Percentiles rank a stretch among this genome's conserved stretches.
Evolutionary conservation across 2,329 filamentous ascomycete genomes (phyloP).

Genomic region (Penicillium occitanis): DNA sequence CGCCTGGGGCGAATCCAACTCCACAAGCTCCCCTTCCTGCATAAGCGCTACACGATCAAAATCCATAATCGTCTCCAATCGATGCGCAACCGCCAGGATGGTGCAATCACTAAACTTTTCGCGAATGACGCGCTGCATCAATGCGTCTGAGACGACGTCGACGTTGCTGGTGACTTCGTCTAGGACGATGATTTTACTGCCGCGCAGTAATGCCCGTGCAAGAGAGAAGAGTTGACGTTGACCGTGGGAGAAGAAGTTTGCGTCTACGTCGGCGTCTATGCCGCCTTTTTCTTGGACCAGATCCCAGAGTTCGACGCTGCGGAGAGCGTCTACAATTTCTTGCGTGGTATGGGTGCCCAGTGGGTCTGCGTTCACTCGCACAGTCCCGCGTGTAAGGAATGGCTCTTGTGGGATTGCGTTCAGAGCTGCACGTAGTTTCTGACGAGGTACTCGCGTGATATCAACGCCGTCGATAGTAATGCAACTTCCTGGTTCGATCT

Average conservation of each 20-base stretch:
- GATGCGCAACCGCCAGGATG: conserved; percentile 58
- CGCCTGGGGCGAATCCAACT: conserved; percentile 37
- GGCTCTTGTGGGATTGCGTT: conserved; percentile 48
- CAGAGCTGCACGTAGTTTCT: conserved; percentile 42
- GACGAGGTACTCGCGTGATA: conserved; percentile 39
- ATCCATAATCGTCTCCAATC: conserved; percentile 49
- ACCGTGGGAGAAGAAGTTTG: conserved; percentile 55
- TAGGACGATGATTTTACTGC: conserved; percentile 45
- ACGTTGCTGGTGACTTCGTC: conserved; percentile 49
- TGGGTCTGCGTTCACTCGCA: conserved; percentile 44
- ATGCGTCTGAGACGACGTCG: conserved; percentile 57
- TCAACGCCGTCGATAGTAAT: conserved; percentile 48
- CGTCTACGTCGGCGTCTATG: conserved; percentile 45
- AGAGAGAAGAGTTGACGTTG: conserved; percentile 66
- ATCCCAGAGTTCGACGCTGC: conserved; percentile 39
- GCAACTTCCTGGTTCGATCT: conserved; percentile 36
- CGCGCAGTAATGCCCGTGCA: conserved; percentile 57
- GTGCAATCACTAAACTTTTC: conserved; percentile 58
- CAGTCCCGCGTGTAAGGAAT: conserved; percentile 42
- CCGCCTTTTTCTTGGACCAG: conserved; percentile 41
- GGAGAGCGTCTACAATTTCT: conserved; percentile 38
- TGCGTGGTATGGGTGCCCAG: conserved; percentile 31
- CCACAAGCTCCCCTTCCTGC: conserved; percentile 37
- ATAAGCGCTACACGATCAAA: conserved; percentile 40
- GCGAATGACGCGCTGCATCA: conserved; percentile 58